Evolutionary conservation across 257 asterid species (phyloP).

Genomic region (Jasminum sambac): DNA sequence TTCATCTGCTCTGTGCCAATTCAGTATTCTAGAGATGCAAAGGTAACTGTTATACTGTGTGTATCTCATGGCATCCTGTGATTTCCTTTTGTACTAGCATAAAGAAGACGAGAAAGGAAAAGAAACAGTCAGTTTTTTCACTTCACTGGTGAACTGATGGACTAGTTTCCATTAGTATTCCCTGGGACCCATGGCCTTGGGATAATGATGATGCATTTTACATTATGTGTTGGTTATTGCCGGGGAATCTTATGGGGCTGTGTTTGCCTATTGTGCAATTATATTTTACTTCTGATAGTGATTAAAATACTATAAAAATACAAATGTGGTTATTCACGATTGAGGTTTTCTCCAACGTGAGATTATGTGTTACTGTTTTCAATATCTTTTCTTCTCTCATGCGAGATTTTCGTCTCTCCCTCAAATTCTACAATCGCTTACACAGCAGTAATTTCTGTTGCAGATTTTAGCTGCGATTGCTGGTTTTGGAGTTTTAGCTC

Average conservation of each 20-base stretch:
- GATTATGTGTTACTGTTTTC: neutral
- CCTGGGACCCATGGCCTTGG: neutral
- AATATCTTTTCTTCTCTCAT: neutral
- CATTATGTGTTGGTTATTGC: neutral
- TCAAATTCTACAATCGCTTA: conserved; percentile 4
- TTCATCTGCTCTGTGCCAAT: conserved; percentile 39
- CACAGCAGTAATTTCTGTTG: conserved; percentile 21
- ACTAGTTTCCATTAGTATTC: conserved; percentile 21
- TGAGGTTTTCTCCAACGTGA: neutral
- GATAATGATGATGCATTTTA: neutral
- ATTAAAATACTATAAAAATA: neutral
- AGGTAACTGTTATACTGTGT: conserved; percentile 43
- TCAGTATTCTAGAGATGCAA: conserved; percentile 52
- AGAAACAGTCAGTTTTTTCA: neutral
- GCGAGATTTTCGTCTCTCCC: neutral
- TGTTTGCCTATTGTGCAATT: too few relatives aligned
- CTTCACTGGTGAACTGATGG: neutral
- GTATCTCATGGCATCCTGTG: neutral
- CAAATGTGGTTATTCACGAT: neutral
- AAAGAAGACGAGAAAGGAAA: neutral
- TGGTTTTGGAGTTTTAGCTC: conserved; percentile 55
- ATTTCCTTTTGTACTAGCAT: neutral
- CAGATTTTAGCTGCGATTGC: conserved; percentile 79
- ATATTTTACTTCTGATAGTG: neutral
- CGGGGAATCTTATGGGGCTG: neutral